phyloP scores from a whole-genome alignment of 148 eudicot genomes.

The Vaccinium corymbosum region DNA sequence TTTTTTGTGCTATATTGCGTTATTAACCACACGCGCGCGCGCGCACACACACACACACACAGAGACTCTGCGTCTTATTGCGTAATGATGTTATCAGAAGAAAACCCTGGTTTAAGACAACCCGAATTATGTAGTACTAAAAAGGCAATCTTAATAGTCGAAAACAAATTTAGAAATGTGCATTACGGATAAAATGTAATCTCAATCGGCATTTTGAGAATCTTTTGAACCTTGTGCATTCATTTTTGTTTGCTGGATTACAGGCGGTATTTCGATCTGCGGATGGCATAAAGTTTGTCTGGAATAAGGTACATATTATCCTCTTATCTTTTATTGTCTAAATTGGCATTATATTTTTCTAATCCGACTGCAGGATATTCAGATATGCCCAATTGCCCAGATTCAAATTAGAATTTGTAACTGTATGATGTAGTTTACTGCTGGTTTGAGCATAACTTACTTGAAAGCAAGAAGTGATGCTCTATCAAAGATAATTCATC shows the following conservation, averaged over 20 bases:
- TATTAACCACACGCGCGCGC: background rate
- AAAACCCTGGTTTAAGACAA: background rate
- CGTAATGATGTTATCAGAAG: background rate
- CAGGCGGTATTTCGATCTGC: background rate
- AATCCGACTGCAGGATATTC: background rate
- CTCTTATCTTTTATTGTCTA: background rate
- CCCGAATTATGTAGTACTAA: background rate
- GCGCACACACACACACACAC: background rate
- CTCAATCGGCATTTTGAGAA: background rate
- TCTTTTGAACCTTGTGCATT: background rate
- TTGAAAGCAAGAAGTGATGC: background rate
- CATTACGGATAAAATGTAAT: background rate
- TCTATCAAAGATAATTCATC: background rate
- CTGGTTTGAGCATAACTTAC: background rate
- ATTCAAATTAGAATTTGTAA: background rate
- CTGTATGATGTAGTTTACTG: background rate
- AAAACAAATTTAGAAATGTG: background rate
- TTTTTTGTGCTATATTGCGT: background rate
- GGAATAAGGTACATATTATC: background rate
- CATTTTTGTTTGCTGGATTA: background rate
- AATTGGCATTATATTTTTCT: background rate
- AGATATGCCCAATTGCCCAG: background rate
- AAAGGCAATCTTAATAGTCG: background rate
- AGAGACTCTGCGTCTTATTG: background rate
- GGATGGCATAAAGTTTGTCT: background rate